Percentiles rank a stretch among this genome's conserved stretches.
Conservation (phyloP, 495 filamentous ascomycete species). For the Talaromyces stipitatus region DNA sequence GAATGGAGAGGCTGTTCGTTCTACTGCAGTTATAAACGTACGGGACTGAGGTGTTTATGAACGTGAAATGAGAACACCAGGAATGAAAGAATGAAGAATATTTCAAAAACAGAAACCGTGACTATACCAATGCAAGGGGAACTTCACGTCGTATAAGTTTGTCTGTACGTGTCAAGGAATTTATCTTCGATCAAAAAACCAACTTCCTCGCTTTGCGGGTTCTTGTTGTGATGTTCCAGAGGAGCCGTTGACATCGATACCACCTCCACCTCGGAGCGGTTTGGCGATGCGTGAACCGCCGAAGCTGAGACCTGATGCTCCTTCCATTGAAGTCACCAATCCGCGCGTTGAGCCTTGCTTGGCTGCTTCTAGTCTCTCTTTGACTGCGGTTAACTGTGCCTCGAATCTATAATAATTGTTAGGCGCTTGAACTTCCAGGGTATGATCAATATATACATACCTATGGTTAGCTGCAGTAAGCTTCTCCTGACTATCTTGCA, state of each 20-base stretch:
- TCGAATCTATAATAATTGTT: constrained; percentile 63
- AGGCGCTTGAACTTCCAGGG: constrained; percentile 6
- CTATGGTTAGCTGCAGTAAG: constrained; percentile 90
- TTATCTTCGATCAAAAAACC: constrained; percentile 46
- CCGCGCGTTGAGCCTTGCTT: constrained; percentile 83
- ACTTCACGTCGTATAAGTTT: not conserved
- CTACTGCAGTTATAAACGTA: not conserved
- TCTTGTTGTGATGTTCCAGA: constrained; percentile 38
- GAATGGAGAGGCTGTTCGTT: not conserved
- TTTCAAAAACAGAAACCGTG: not conserved
- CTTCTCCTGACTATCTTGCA: constrained; percentile 97
- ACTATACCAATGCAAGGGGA: not conserved
- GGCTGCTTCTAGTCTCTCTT: constrained; percentile 92
- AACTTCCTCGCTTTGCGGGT: constrained; percentile 39
- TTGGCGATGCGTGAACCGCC: constrained; percentile 84
- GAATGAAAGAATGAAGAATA: not conserved
- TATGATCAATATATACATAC: constrained; percentile 40
- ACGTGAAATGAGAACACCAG: not conserved
- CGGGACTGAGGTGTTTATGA: not conserved
- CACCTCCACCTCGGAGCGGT: constrained; percentile 87
- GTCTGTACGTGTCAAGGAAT: not conserved
- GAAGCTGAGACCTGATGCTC: constrained; percentile 64
- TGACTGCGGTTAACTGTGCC: constrained; percentile 90
- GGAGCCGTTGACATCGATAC: constrained; percentile 26
- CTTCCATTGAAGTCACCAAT: constrained; percentile 54